Conservation (phyloP, 306 rosid genomes). For the Acacia confusa region DNA sequence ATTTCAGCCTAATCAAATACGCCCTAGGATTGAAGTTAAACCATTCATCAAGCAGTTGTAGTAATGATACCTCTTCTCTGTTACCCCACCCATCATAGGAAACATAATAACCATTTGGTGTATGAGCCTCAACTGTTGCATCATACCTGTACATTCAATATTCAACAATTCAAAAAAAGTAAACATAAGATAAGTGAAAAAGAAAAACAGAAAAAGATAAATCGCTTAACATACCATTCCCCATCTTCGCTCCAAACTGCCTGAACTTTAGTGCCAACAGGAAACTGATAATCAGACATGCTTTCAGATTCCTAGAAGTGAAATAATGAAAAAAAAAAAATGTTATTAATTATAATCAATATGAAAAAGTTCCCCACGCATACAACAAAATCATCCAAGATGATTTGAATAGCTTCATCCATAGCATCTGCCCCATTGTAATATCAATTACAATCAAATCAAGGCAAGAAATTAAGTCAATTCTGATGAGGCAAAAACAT, state of each 20-base stretch:
- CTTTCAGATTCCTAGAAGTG: constrained; percentile 52
- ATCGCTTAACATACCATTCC: constrained; percentile 71
- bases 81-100: constrained; percentile 87
- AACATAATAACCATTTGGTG: constrained; percentile 82
- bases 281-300: constrained; percentile 44
- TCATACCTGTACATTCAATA: constrained; percentile 70
- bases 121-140: constrained; percentile 72
- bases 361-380: background rate
- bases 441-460: constrained; percentile 20
- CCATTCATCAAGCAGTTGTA: constrained; percentile 16
- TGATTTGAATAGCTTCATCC: constrained; percentile 17
- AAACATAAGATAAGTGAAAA: constrained; percentile 23
- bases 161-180: constrained; percentile 43
- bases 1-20: background rate
- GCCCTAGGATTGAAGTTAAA: constrained; percentile 7
- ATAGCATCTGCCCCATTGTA: constrained; percentile 2
- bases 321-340: background rate
- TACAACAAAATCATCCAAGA: constrained; percentile 21
- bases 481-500: constrained; percentile 5
- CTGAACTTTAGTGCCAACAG: constrained; percentile 12
- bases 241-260: constrained; percentile 79
- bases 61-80: constrained; percentile 81
- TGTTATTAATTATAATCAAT: background rate
- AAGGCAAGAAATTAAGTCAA: background rate
- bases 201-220: background rate